phyloP scores from a whole-genome alignment of 202 grass and related monocot species.

The Thinopyrum obtusiflorum region DNA sequence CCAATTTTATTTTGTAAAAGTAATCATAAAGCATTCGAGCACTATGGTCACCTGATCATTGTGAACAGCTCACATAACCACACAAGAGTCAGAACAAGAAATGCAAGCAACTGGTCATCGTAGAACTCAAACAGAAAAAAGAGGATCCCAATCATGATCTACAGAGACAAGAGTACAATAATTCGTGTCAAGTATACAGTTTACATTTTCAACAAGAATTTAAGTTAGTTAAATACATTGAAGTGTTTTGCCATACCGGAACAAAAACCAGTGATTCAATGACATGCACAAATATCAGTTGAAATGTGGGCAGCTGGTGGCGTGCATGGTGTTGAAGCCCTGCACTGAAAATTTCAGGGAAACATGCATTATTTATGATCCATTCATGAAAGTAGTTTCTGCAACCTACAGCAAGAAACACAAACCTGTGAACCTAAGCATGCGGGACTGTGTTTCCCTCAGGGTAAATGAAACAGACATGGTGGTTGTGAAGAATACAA shows the following conservation, averaged over 20 bases:
- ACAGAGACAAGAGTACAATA: constrained; percentile 40
- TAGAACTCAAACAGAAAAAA: constrained; percentile 99
- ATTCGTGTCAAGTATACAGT: not conserved
- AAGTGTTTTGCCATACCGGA: constrained; percentile 58
- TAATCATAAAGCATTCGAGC: constrained; percentile 6
- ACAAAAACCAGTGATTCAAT: constrained; percentile 99
- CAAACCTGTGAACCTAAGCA: constrained; percentile 99
- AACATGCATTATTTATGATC: constrained; percentile 2
- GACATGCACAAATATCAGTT: constrained; percentile 97
- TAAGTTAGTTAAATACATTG: not conserved
- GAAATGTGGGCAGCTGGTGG: constrained; percentile 91
- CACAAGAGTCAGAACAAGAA: constrained; percentile 96
- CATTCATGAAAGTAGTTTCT: constrained; percentile 3
- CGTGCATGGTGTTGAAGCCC: constrained; percentile 99
- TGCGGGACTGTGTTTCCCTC: constrained; percentile 96
- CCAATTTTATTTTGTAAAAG: not conserved
- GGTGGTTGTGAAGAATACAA: constrained; percentile 99
- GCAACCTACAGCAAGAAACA: constrained; percentile 32
- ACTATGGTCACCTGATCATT: constrained; percentile 78
- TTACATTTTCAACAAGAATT: constrained; percentile 21
- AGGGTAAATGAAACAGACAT: constrained; percentile 99
- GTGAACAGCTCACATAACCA: constrained; percentile 99
- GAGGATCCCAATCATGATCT: constrained; percentile 99
- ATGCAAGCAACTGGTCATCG: constrained; percentile 93
- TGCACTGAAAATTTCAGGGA: constrained; percentile 75